Evolutionary conservation across 108 stramenopile species (phyloP), one percentile per base, ranked within the genome.

Genomic region (Cylindrotheca fusiformis): DNA sequence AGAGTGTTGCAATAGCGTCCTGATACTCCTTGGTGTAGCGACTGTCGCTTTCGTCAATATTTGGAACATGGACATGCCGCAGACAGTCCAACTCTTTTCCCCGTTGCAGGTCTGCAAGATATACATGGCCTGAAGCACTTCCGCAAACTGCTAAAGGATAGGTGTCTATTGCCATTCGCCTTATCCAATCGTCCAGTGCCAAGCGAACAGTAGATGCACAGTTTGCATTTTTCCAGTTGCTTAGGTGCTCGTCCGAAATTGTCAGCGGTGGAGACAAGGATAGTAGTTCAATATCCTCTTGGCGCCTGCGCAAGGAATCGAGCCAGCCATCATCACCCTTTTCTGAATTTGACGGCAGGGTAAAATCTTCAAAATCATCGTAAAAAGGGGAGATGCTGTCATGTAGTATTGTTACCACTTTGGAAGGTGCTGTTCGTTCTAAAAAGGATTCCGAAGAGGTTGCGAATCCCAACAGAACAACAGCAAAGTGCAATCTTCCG

Each of bases 61-160:
- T 27, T 32, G 55, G 33, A 0, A 47, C 48, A 59, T 79, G 57
- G 28, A 69, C 72, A 47, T 60, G 60, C 32, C 55, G 50, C 18
- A 64, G 45, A 30, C 61, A 48, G 67, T 74, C 79, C 58, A 84
- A 48, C 48, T 80, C 44, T 45, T 79, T 58, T 3, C 77, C 78
- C 8, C 69, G 65, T 58, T 86, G 72, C 14, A 86, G 59, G 60
- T 91, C 70, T 8, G 73, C 80, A 2, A 86, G 58, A 48, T 72
- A 84, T 5, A 88, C 51, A 23, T 71, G 67, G 32, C 86, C 85
- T 32, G 60, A n/a, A 17, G 86, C 70, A 48, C 65, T 78, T 3
- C 90, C 90, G 58, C 80, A 82, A 1, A 72, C 90, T 0, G 72
- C 86, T 56, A 84, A 60, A 1, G 90, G 90, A 62, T 86, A 91